Base-by-base conservation (phyloP, 1,284 basidiomycete genomes). In the Cryptococcus sp. region DNA sequence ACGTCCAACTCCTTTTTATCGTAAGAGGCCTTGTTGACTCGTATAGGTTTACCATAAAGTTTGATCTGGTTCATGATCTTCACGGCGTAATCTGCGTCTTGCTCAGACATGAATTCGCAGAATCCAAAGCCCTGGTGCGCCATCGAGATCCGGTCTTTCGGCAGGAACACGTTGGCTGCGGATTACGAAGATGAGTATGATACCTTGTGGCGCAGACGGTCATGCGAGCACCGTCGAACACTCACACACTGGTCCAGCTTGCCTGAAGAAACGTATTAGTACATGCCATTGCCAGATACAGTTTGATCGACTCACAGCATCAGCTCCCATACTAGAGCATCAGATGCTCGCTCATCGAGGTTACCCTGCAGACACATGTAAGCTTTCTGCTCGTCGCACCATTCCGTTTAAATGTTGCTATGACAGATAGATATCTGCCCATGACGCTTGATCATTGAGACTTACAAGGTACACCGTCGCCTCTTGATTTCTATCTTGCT, bases 11-110 rank as follows among this genome's bases (percentile, higher is more conserved):
- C 93, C 77, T 97, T 97, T 81, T 95, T 92, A 78, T 96, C 93
- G 52, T 91, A 92, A n/a, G 89, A 91, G 3, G 91, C 91, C 87
- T 96, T 97, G 84, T 97, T 97, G 67, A 99, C 94, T 66, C 95
- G 84, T 61, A 99, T 96, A 37, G 95, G 95, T 75, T 98, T 98
- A 44, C 96, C 95, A 84, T 91, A 99, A 51, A 99, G 81, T 80
- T 99, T 99, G 77, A 99, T 97, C 81, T 98, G 95, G 78, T 99
- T 98, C 93, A 99, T 95, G 71, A 98, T 97, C 82, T 96, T 96
- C 83, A 93, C 96, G 61, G 93, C 95, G 77, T 99, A 99, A 80
- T 99, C 94, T 66, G 95, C 93, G 80, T 98, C 96, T 75, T 93
- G 91, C 80, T 98, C 94, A 41, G 93, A 93, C 76, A 94, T 82